Base-by-base conservation (phyloP, 2,329 filamentous ascomycete species). In the Capronia americana region DNA sequence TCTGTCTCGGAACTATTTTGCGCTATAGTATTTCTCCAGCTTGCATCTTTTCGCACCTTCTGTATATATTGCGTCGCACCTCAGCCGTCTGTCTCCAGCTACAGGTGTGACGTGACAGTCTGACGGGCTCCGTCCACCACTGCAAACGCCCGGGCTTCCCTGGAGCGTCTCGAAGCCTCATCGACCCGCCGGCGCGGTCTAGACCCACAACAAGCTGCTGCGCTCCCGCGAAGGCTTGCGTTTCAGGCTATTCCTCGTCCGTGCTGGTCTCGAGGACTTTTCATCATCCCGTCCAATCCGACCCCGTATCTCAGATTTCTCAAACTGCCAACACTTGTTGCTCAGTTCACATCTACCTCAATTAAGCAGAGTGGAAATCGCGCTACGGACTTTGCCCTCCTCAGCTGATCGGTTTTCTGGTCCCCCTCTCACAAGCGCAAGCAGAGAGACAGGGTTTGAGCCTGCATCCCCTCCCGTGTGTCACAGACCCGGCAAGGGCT, bases 181-280 rank as follows among this genome's bases (percentile, higher is more conserved):
- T 23, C 20, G 24, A 24, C 48, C 48, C 23, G 48, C 5, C 20
- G 14, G 23, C 48, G 4, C 1, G 48, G 48, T 51, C 48, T 17
- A 51, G 48, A 51, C 12, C 48, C 48, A 24, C 20, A 12, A 7
- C 24, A 20, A 28, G 20, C 48, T 51, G 20, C 20, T 14, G 48
- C 20, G 8, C 10, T 28, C 53, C 14, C n/a, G 50, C 53, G 24
- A 55, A 34, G 53, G 24, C 53, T 55, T 55, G 64, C 62, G 66
- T 69, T 69, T 66, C 61, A 69, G 57, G 44, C 63, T 24, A 64
- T 69, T 60, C 66, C 63, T 30, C n/a, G 23, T 61, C 26, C 24
- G 53, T 55, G 1, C 28, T 32, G 53, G 53, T 44, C 24, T n/a
- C 28, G 53, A 55, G 12, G 53, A 6, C 53, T 30, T 34, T 32